Conservation (phyloP, 2,329 filamentous ascomycete genomes). For the Beauveria bassiana region DNA sequence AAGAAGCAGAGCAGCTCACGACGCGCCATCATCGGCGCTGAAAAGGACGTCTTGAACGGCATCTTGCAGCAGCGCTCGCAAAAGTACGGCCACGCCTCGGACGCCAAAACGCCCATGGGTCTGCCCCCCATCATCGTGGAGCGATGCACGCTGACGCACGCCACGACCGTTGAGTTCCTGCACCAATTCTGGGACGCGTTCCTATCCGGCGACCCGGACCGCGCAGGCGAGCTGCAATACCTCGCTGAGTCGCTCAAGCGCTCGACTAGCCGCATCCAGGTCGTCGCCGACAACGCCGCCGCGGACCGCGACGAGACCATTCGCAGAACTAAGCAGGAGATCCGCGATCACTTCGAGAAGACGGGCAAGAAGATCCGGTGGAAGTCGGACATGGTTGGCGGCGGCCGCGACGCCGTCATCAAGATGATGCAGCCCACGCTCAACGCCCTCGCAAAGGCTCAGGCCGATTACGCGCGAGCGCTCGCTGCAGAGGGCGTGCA, state of each 20-base stretch:
- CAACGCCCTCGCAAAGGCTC: constrained; percentile 61
- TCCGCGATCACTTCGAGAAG: constrained; percentile 59
- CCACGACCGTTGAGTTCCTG: constrained; percentile 91
- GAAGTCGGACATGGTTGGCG: constrained; percentile 60
- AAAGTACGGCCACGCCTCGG: constrained; percentile 42
- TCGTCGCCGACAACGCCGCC: constrained; percentile 75
- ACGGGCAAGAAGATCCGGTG: constrained; percentile 68
- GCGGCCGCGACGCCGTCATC: constrained; percentile 68
- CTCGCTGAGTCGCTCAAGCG: constrained; percentile 74
- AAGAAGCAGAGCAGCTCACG: constrained; percentile 60
- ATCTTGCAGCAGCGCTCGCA: constrained; percentile 55
- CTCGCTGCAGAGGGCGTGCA: constrained; percentile 55
- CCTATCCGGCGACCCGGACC: constrained; percentile 75
- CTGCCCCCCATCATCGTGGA: constrained; percentile 47
- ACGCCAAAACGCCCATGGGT: constrained; percentile 45
- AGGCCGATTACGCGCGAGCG: constrained; percentile 62
- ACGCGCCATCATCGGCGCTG: constrained; percentile 54
- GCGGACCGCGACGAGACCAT: constrained; percentile 61
- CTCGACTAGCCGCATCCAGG: constrained; percentile 70
- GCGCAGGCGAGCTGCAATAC: constrained; percentile 71
- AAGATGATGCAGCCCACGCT: constrained; percentile 70
- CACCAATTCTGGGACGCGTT: constrained; percentile 95
- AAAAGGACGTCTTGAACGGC: constrained; percentile 58
- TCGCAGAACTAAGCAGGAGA: constrained; percentile 58
- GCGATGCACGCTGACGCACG: constrained; percentile 64